These are phyloP conservation scores for Corynascus novoguineensis DNA, from an alignment of 495 filamentous ascomycete species.

Conservation along the genomic window DNA sequence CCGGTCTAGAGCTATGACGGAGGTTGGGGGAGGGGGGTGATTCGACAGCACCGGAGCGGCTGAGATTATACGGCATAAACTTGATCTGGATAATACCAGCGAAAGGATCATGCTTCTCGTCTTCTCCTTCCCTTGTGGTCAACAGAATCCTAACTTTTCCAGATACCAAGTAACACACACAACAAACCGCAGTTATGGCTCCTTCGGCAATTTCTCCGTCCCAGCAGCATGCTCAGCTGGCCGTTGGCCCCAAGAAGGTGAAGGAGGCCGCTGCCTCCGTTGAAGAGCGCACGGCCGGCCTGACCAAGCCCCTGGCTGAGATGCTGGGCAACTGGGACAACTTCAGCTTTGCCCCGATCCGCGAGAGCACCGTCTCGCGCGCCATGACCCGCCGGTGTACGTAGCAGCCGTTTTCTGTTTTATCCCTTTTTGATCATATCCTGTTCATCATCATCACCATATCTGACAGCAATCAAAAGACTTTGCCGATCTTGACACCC, in stretches of 20 bases:
- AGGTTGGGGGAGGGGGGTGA: not conserved
- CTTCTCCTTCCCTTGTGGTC: conserved; percentile 38
- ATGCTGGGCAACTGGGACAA: conserved; percentile 64
- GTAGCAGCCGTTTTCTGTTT: no score
- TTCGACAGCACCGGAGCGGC: conserved; percentile 42
- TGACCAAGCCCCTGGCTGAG: conserved; percentile 54
- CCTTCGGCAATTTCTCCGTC: conserved; percentile 53
- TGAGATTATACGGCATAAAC: conserved; percentile 96
- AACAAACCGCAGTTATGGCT: conserved; percentile 61
- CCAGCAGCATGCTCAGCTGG: conserved; percentile 26
- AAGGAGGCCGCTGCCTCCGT: conserved; percentile 37
- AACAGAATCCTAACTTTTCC: conserved; percentile 30
- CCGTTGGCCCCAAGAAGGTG: conserved; percentile 31
- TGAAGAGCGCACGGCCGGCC: conserved; percentile 29
- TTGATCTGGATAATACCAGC: conserved; percentile 99
- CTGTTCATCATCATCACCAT: not conserved
- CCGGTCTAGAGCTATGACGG: not conserved
- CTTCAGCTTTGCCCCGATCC: conserved; percentile 79
- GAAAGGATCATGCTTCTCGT: conserved; percentile 82
- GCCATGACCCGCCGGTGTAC: conserved; percentile 81
- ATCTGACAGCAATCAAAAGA: conserved; percentile 25
- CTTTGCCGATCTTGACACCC: conserved; percentile 81
- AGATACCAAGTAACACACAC: conserved; percentile 21
- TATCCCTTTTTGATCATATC: not conserved
- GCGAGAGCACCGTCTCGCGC: conserved; percentile 83